Base-by-base conservation (phyloP, 2,329 filamentous ascomycete genomes). In the Fusarium floridanum region DNA sequence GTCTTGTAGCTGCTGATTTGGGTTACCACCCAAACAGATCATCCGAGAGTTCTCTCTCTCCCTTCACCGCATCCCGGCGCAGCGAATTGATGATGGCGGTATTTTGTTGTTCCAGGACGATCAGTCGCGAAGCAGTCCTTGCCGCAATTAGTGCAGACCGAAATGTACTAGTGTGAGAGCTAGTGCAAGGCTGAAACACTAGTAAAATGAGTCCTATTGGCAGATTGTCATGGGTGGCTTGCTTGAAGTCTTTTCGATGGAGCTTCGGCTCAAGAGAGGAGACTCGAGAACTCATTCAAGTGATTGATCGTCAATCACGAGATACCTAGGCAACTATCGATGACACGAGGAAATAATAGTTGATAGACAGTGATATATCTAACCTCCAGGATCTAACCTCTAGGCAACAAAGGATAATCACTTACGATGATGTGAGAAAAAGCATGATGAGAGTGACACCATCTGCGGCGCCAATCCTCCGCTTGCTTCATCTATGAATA, bases 21-120 rank as follows among this genome's bases (percentile, higher is more conserved):
- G 61, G 72, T 66, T 66, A 72, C 59, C 36, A 24, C 48, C 27
- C 12, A 61, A n/a, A 59, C 68, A 71, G 32, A 64, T 72, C 72
- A 66, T 59, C 64, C 34, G 66, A 69, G 22, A 53, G 27, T 53
- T 29, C 8, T 29, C 27, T 29, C 39, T 43, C 37, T 71, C 39
- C 60, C 60, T 74, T 72, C 63, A 53, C 37, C 56, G 36, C 61
- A 17, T 70, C 71, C 66, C 65, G 43, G 71, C 2, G 50, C 61
- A 36, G 50, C 71, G 60, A 66, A 50, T 50, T 50, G 16, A 50
- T 50, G 9, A 11, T 29, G 45, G 24, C 55, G 55, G 55, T 8
- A 8, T n/a, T 37, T 57, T 57, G 32, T 57, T 57, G 14, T 37
- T 24, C 55, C 55, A 16, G 20, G 55, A 53, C 48, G 48, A 32